Percentiles rank a stretch among this genome's conserved stretches.
phyloP scores from a whole-genome alignment of 768 basidiomycete genomes.

The Suillus plorans region DNA sequence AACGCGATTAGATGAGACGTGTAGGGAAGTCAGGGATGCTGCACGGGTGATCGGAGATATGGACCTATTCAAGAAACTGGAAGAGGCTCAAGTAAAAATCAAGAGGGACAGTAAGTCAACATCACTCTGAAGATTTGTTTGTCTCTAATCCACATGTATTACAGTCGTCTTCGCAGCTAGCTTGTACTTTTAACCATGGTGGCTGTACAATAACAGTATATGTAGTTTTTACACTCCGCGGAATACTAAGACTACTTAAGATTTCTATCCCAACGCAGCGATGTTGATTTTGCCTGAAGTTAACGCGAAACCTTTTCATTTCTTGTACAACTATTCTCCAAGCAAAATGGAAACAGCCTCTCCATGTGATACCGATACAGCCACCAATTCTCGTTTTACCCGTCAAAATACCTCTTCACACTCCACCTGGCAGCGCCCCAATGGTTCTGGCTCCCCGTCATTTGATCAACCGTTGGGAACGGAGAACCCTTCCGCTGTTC shows the following conservation, averaged over 20 bases:
- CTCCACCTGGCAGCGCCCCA: neutral
- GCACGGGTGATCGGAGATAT: constrained; percentile 97
- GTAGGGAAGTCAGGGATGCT: constrained; percentile 94
- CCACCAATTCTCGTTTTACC: neutral
- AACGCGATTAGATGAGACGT: constrained; percentile 94
- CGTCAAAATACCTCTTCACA: constrained; percentile 1
- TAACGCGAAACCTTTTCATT: neutral
- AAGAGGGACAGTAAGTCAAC: constrained; percentile 87
- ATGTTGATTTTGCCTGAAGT: neutral
- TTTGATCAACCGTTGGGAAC: neutral
- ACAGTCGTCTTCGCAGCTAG: constrained; percentile 86
- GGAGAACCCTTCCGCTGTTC: neutral
- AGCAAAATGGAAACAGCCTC: neutral
- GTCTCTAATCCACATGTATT: constrained; percentile 10
- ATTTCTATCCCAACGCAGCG: neutral
- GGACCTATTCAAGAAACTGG: constrained; percentile 97
- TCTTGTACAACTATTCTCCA: neutral
- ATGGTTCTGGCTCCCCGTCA: neutral
- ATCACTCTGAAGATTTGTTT: constrained; percentile 1
- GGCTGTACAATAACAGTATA: neutral
- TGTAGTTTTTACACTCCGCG: constrained; percentile 6
- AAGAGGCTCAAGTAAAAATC: constrained; percentile 89
- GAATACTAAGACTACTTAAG: neutral
- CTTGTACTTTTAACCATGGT: constrained; percentile 65
- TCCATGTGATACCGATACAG: neutral